Conservation (phyloP, 179 eudicot species). For the Camellia oleifera region DNA sequence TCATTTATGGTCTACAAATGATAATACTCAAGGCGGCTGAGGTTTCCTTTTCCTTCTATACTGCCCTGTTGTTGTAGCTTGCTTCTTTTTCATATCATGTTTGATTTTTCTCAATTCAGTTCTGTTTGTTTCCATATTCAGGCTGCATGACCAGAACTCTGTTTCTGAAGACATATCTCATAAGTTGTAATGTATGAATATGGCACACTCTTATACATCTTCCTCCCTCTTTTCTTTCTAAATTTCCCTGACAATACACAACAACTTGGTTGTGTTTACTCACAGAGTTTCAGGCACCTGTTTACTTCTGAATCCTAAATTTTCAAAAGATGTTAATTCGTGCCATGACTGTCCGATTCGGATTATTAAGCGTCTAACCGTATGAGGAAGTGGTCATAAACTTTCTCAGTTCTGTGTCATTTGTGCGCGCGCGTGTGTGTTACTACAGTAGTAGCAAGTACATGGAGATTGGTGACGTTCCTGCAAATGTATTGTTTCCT, state of each 20-base stretch:
- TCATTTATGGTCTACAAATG: conserved; percentile 93
- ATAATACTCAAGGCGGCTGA: conserved; percentile 89
- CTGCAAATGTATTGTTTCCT: background rate
- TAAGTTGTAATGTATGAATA: background rate
- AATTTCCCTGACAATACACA: background rate
- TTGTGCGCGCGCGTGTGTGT: background rate
- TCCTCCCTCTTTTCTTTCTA: background rate
- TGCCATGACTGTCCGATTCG: background rate
- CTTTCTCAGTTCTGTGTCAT: background rate
- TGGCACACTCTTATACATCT: background rate
- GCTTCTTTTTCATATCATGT: conserved; percentile 11
- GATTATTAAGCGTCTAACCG: background rate
- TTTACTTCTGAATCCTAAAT: background rate
- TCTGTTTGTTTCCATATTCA: background rate
- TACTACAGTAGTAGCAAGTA: background rate
- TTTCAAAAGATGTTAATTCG: background rate
- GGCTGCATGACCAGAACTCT: background rate
- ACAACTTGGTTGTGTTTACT: background rate
- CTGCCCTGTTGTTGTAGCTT: conserved; percentile 15
- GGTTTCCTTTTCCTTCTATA: conserved; percentile 52
- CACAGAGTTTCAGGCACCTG: background rate
- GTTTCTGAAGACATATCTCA: background rate
- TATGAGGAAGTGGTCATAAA: background rate
- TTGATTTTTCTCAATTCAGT: conserved; percentile 10
- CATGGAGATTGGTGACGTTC: background rate